Evolutionary conservation across 1,139 yeast species (phyloP), one percentile per base, ranked within the genome.

Genomic region (Candida tetrigidarum): DNA sequence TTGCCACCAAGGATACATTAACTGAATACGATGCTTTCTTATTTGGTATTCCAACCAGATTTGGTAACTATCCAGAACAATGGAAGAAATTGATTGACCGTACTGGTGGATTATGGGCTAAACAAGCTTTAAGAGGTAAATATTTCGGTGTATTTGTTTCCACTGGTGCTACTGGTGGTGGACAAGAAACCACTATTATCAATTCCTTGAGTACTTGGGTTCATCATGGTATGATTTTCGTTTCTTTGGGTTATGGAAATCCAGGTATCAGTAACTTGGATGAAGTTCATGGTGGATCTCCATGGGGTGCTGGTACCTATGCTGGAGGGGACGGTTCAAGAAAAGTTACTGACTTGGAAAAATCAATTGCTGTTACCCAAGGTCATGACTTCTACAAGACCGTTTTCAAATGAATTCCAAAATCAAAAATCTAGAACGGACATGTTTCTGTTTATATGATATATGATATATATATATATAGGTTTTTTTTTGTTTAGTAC

Each of bases 231-330:
- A 66, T 69, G 52, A 55, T 63, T 50, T 69, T 46, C 53, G 64
- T 67, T 39, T 74, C 75, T 42, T 64, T 69, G 52, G 75, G 75
- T 46, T 68, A 68, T 59, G 59, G 62, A 20, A 59, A 61, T 54
- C 60, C 64, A 18, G 58, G 56, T 40, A 47, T 66, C 47, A 50
- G 67, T 46, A 57, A 57, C 54, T 47, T 67, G 47, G 63, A 61
- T 2, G 72, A 68, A 56, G 57, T 62, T 42, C 74, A 67, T 52
- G 76, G 76, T 46, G 66, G 70, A 26, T 67, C 73, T 41, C 71
- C 75, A 38, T 69, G 71, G 69, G 76, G 75, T 50, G 72, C 75
- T 32, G 76, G 76, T 46, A 56, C 71, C 41, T 64, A 59, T 49
- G 74, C 76, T 29, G 69, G 67, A 37, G 54, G 59, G 14, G 72